A percentile compares a stretch with the other conserved stretches of the same genome.
These are phyloP conservation scores for Sanghuangporus baumii DNA, from an alignment of 1,284 basidiomycete species.

Conservation along the genomic window DNA sequence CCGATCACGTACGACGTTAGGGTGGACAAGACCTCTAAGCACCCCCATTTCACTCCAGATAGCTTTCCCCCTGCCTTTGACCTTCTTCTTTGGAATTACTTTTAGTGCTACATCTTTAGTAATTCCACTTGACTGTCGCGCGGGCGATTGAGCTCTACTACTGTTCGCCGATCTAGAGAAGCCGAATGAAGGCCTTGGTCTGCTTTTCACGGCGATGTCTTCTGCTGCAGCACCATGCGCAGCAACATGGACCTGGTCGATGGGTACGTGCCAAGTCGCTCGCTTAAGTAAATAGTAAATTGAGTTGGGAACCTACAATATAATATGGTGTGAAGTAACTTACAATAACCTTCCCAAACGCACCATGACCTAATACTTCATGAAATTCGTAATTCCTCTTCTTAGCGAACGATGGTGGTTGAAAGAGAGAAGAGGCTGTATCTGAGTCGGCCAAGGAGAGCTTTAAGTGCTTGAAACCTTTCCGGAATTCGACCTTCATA, in stretches of 20 bases:
- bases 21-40: conserved; percentile 79
- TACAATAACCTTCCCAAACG: conserved; percentile 86
- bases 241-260: conserved; percentile 49
- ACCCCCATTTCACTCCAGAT: conserved; percentile 92
- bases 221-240: conserved; percentile 43
- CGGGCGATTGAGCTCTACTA: conserved; percentile 9
- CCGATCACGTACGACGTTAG: conserved; percentile 69
- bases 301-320: not conserved
- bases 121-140: conserved; percentile 22
- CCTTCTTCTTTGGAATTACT: conserved; percentile 87
- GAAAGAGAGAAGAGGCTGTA: conserved; percentile 40
- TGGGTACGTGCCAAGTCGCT: conserved; percentile 69
- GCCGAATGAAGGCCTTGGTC: conserved; percentile 1
- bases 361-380: conserved; percentile 70
- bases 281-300: conserved; percentile 32
- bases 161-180: conserved; percentile 13
- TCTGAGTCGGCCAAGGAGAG: no score
- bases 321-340: conserved; percentile 22
- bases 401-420: conserved; percentile 79
- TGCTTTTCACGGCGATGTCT: conserved; percentile 1
- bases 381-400: conserved; percentile 78
- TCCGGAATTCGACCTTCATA: no score
- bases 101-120: conserved; percentile 81
- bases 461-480: no score
- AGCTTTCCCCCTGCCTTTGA: conserved; percentile 80